Evolutionary conservation across 2,329 filamentous ascomycete species (phyloP), one percentile per base, ranked within the genome.

Genomic region (Neofusicoccum ribis): DNA sequence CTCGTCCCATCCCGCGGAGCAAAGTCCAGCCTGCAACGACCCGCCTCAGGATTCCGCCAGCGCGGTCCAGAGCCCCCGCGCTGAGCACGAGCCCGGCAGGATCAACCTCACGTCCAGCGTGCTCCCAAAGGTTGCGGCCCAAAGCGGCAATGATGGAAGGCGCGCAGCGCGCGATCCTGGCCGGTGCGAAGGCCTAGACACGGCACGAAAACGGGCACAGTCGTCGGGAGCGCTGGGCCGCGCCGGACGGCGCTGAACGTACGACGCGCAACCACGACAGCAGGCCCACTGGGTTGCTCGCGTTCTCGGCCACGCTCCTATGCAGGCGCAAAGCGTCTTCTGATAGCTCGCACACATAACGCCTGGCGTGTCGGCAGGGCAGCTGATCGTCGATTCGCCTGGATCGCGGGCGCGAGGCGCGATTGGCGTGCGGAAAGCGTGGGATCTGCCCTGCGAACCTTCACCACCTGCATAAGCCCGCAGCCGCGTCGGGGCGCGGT

Each of bases 351-450:
- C 52, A 43, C 52, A 14, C n/a, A 39, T 23, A 6, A 7, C 15
- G 3, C 23, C 51, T 41, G 51, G 23, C 37, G 36, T 43, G 52
- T 43, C 11, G 9, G 20, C 37, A 41, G 52, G 37, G 20, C 54
- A 44, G 54, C 41, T 34, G 54, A 59, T 59, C 54, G 54, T 23
- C 54, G 41, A 59, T 36, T 58, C 12, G 41, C 46, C 54, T 44
- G 54, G 54, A 59, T 59, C 54, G 46, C 27, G 41, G 54, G 43
- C n/a, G 41, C 34, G 56, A 58, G 12, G 56, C 54, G 37, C 27
- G 41, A 60, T 60, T 47, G 43, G 39, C 56, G 39, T 39, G 31
- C 34, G 50, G 31, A 23, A 17, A 7, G 31, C 31, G 31, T 52
- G 31, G 49, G 50, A 52, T 52, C 50, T 39, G 50, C 50, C 34